A percentile compares a stretch with the other conserved stretches of the same genome.
These are phyloP conservation scores for Yamadazyma philogaea DNA, from an alignment of 805 yeast genomes.

Conservation along the genomic window DNA sequence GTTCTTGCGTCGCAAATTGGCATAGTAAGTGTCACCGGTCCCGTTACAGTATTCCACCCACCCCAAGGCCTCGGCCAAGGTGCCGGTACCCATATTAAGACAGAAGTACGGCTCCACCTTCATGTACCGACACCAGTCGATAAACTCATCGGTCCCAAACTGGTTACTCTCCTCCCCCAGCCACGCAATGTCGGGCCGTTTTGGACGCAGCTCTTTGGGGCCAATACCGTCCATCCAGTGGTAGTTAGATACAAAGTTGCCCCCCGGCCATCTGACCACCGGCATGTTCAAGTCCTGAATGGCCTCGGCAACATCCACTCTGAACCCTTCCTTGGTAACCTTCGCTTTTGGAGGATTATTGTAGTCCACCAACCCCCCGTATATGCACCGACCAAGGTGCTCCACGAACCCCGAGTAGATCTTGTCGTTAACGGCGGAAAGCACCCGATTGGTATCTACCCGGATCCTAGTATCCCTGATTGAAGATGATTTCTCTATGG, in stretches of 20 bases:
- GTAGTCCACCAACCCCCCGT: constrained; percentile 35
- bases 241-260: constrained; percentile 31
- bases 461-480: constrained; percentile 18
- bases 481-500: constrained; percentile 13
- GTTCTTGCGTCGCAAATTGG: constrained; percentile 29
- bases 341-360: constrained; percentile 14
- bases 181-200: constrained; percentile 35
- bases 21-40: constrained; percentile 28
- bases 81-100: constrained; percentile 36
- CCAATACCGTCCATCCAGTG: constrained; percentile 36
- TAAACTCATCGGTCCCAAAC: constrained; percentile 35
- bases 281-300: constrained; percentile 30
- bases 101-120: constrained; percentile 30
- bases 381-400: constrained; percentile 34
- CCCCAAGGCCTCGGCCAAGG: constrained; percentile 31
- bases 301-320: constrained; percentile 28
- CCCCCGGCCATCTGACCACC: constrained; percentile 35
- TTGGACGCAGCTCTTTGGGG: constrained; percentile 25
- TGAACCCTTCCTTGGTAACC: constrained; percentile 22
- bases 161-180: constrained; percentile 26
- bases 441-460: constrained; percentile 24
- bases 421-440: constrained; percentile 23
- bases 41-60: constrained; percentile 36
- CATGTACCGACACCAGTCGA: constrained; percentile 30
- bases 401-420: constrained; percentile 35